phyloP scores from a whole-genome alignment of 345 rosid genomes.

The Salix exigua region DNA sequence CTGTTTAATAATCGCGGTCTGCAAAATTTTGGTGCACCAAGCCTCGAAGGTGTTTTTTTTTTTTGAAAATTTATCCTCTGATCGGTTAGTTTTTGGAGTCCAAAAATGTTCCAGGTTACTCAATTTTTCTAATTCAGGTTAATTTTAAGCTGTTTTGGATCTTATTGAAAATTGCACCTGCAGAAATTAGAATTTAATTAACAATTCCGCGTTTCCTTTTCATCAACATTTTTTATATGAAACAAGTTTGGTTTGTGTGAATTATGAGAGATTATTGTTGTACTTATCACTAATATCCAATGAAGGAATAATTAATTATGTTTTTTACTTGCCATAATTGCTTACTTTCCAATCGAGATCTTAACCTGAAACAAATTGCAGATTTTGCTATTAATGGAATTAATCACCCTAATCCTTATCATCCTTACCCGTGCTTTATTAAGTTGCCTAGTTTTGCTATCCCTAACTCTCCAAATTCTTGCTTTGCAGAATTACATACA shows the following conservation, averaged over 20 bases:
- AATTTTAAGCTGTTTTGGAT: constrained; percentile 6
- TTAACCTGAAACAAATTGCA: background rate
- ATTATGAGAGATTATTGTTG: background rate
- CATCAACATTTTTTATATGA: background rate
- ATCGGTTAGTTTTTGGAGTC: background rate
- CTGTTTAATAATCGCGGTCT: constrained; percentile 9
- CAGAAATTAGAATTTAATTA: background rate
- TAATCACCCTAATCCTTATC: constrained; percentile 14
- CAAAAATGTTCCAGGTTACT: background rate
- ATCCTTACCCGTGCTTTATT: background rate
- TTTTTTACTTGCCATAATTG: background rate
- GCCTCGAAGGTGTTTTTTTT: background rate
- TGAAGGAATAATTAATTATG: constrained; percentile 4
- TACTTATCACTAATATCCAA: constrained; percentile 10
- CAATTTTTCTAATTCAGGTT: background rate
- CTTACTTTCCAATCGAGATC: constrained; percentile 9
- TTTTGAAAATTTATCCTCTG: background rate
- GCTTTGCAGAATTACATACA: background rate
- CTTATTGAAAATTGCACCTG: constrained; percentile 5
- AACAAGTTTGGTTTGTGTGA: background rate
- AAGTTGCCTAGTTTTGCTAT: background rate
- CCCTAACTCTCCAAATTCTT: background rate
- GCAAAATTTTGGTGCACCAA: background rate
- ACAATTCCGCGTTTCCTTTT: background rate
- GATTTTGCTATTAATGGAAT: background rate